A percentile compares a stretch with the other conserved stretches of the same genome.
These are phyloP conservation scores for Xerocomus amazonicus DNA, from an alignment of 1,284 basidiomycete genomes.

Conservation along the genomic window DNA sequence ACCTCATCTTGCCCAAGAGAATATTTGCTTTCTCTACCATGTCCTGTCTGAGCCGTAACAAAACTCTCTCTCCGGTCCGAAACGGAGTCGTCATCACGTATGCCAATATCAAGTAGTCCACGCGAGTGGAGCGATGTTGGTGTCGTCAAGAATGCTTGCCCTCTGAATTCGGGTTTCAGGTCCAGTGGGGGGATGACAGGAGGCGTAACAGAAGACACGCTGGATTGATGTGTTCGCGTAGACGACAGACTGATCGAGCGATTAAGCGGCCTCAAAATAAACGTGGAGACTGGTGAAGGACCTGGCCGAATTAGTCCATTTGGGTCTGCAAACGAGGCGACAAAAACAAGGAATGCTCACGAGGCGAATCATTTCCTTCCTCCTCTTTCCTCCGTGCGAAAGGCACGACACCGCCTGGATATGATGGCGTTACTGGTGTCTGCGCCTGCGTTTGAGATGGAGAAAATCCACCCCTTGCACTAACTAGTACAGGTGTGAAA, in stretches of 20 bases:
- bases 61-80: slow-evolving; percentile 57
- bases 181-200: slow-evolving; percentile 56
- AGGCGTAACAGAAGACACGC: slow-evolving; percentile 34
- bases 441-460: slow-evolving; percentile 15
- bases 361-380: slow-evolving; percentile 29
- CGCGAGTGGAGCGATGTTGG: slow-evolving; percentile 33
- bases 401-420: slow-evolving; percentile 16
- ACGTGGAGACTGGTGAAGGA: slow-evolving; percentile 34
- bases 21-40: slow-evolving; percentile 29
- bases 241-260: slow-evolving; percentile 42
- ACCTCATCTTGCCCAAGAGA: slow-evolving; percentile 29
- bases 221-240: slow-evolving; percentile 51
- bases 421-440: slow-evolving; percentile 28
- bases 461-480: slow-evolving; percentile 14
- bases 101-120: slow-evolving; percentile 25
- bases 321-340: neutral
- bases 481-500: slow-evolving; percentile 24
- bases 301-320: slow-evolving; percentile 19
- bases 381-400: slow-evolving; percentile 30
- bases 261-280: slow-evolving; percentile 33
- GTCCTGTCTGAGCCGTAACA: slow-evolving; percentile 48
- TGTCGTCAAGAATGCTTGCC: slow-evolving; percentile 36
- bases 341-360: slow-evolving; percentile 15
- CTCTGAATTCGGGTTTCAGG: slow-evolving; percentile 50
- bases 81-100: slow-evolving; percentile 41